These are phyloP conservation scores for Chalciporus sp. DNA, from an alignment of 1,284 basidiomycete genomes.

Conservation along the genomic window DNA sequence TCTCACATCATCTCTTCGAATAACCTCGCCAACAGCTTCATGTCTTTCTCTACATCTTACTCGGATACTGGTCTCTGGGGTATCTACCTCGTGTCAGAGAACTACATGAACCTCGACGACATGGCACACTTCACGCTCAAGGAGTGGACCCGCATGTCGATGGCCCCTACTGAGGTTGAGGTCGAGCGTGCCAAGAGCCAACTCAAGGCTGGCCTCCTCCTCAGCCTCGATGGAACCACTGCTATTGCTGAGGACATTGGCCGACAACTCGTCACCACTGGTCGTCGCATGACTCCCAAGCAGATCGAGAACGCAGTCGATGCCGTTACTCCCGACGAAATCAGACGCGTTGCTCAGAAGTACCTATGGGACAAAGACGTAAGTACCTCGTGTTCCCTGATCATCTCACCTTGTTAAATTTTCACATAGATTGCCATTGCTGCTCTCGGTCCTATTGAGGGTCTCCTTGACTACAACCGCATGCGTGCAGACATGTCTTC, in stretches of 20 bases:
- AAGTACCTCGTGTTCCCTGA: conserved; percentile 37
- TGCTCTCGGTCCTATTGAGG: conserved; percentile 85
- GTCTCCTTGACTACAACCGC: conserved; percentile 85
- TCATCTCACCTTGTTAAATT: conserved; percentile 10
- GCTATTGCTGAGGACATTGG: conserved; percentile 99
- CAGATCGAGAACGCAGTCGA: conserved; percentile 95
- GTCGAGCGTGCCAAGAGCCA: conserved; percentile 98
- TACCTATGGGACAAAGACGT: conserved; percentile 97
- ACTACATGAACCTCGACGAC: conserved; percentile 92
- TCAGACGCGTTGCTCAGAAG: conserved; percentile 93
- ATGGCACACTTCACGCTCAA: conserved; percentile 91
- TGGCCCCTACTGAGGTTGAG: conserved; percentile 82
- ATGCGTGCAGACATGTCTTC: conserved; percentile 82
- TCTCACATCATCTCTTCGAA: conserved; percentile 91
- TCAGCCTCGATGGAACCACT: conserved; percentile 93
- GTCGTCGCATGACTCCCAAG: conserved; percentile 86
- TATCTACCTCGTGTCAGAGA: conserved; percentile 96
- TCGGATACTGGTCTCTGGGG: conserved; percentile 99
- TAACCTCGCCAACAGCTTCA: conserved; percentile 99
- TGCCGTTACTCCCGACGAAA: conserved; percentile 86
- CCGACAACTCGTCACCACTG: conserved; percentile 93
- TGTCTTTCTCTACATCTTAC: conserved; percentile 99
- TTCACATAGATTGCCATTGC: conserved; percentile 71
- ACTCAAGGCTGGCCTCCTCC: conserved; percentile 92
- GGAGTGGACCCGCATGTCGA: conserved; percentile 98